Evolutionary conservation across 345 rosid genomes (phyloP).

Genomic region (Brassica juncea): DNA sequence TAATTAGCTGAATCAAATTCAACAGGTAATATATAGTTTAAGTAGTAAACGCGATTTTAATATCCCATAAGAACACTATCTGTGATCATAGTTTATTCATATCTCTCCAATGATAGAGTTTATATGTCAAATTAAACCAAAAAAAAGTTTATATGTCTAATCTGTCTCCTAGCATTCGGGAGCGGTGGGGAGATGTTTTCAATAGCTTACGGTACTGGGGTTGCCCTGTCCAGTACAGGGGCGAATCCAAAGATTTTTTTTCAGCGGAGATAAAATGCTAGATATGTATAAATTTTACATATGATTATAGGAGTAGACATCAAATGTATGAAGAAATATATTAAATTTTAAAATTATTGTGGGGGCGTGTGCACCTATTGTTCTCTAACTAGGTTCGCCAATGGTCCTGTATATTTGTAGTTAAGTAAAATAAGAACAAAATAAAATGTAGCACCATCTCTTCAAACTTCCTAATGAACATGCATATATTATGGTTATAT

Average conservation of each 20-base stretch:
- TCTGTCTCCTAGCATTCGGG: slow-evolving; percentile 33
- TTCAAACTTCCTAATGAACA: neutral
- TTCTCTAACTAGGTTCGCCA: too few species aligned
- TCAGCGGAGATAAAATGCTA: too few species aligned
- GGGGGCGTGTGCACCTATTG: too few species aligned
- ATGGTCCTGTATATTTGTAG: neutral
- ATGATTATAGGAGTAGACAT: too few species aligned
- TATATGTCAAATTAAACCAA: slow-evolving; percentile 8
- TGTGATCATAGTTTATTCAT: slow-evolving; percentile 1
- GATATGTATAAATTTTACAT: too few species aligned
- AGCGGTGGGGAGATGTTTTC: slow-evolving; percentile 33
- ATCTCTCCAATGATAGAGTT: slow-evolving; percentile 2
- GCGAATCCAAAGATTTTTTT: too few species aligned
- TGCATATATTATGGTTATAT: neutral
- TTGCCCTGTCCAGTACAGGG: slow-evolving; percentile 10
- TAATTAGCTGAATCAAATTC: neutral
- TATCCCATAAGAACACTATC: slow-evolving; percentile 6
- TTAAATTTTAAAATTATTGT: too few species aligned
- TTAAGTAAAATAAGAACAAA: neutral
- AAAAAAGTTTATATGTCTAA: slow-evolving; percentile 21
- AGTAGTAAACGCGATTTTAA: neutral
- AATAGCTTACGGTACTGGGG: slow-evolving; percentile 10
- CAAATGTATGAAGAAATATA: too few species aligned
- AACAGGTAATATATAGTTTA: neutral
- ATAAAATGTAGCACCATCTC: neutral